Conservation (phyloP, 352 stramenopile genomes). For the Globisporangium cylindrosporum region DNA sequence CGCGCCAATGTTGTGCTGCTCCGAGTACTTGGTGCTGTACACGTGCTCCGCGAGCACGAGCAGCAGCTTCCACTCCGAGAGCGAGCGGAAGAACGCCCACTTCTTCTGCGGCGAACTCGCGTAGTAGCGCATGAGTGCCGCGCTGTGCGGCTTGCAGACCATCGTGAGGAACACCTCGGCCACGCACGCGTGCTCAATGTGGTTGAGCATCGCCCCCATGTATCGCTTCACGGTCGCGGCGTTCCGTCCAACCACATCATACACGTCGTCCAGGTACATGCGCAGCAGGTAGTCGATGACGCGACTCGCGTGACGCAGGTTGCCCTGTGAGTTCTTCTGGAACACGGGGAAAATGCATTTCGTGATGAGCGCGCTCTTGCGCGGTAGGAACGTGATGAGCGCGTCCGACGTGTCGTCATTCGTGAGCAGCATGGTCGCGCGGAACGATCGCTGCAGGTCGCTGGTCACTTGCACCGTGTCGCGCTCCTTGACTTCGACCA, state of each 20-base stretch:
- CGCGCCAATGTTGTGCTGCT: constrained; percentile 73
- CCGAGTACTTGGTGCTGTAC: constrained; percentile 53
- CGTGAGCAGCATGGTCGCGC: constrained; percentile 88
- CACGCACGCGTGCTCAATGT: constrained; percentile 79
- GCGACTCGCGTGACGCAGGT: constrained; percentile 85
- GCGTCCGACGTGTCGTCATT: constrained; percentile 81
- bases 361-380: constrained; percentile 77
- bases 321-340: constrained; percentile 59
- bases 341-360: constrained; percentile 83
- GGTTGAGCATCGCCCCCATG: constrained; percentile 82
- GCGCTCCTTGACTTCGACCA: constrained; percentile 17
- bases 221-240: constrained; percentile 63
- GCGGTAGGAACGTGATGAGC: constrained; percentile 76
- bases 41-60: constrained; percentile 82
- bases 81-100: constrained; percentile 82
- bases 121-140: constrained; percentile 69
- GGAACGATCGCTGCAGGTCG: constrained; percentile 73
- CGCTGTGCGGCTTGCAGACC: constrained; percentile 83
- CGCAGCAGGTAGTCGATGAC: constrained; percentile 86
- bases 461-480: constrained; percentile 47
- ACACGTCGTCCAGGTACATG: constrained; percentile 86
- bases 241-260: constrained; percentile 75
- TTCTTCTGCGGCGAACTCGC: constrained; percentile 70
- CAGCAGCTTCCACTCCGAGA: constrained; percentile 89
- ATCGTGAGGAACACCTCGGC: constrained; percentile 86